Base-by-base conservation (phyloP, 257 asterid species). In the Petunia secreta region DNA sequence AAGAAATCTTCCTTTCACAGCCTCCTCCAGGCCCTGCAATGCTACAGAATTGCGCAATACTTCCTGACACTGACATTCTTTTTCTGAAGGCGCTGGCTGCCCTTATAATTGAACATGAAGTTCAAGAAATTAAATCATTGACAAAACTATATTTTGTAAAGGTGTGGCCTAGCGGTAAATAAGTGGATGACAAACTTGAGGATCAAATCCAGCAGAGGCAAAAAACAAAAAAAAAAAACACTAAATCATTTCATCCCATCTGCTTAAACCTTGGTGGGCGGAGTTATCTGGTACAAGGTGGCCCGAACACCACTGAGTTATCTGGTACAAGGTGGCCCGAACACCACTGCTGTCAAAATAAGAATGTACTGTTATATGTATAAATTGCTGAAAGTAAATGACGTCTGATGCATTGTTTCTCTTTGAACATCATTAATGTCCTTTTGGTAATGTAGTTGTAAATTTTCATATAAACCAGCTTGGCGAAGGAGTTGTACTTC, bases 401-500 rank as follows among this genome's bases (percentile, higher is more conserved):
- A 25, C 48, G 11, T 34, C 11, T 71, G 11, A 71, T 71, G 25
- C 44, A 10, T 34, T 36, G 43, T 71, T 71, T 62, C 65, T 80
- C 8, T 34, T 46, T 5, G 67, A 25, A 34, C 15, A 43, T 63
- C 84, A 63, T 38, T 2, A 63, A 41, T 62, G 46, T 10, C 71
- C 73, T 36, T 52, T 62, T 11, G 65, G 16, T 50, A 36, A 41
- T 48, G 36, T 58, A 34, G 63, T 54, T 80, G 44, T 77, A 41
- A 43, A 63, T 50, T 73, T 63, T 71, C 40, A 39, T 78, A 54
- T 39, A 55, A 34, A 65, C 80, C 86, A 95, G 99, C 82, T 84
- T 92, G 91, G 97, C 92, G 7, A 92, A 89, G 85, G 89, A 89
- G 3, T 82, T 95, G 63, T 91, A 91, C 80, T 92, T 92, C 89